A percentile compares a stretch with the other conserved stretches of the same genome.
These are phyloP conservation scores for Gypsophila paniculata DNA, from an alignment of 179 eudicot species.

Conservation along the genomic window DNA sequence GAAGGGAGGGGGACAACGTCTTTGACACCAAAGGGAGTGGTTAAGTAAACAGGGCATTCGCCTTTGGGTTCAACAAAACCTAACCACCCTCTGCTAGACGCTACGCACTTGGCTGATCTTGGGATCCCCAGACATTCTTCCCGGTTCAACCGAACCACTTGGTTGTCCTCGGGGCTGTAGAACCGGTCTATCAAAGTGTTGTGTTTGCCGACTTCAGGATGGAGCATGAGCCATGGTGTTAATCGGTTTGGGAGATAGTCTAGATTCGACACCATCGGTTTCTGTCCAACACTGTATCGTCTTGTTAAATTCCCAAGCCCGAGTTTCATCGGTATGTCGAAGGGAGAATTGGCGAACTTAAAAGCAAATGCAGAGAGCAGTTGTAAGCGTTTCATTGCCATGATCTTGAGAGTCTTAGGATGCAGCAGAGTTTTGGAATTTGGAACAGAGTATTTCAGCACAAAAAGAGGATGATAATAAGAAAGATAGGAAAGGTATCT, in stretches of 20 bases:
- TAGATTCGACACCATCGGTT: not conserved
- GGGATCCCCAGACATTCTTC: not conserved
- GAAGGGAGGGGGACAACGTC: not conserved
- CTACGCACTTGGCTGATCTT: not conserved
- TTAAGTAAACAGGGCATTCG: not conserved
- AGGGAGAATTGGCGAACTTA: not conserved
- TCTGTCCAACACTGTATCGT: not conserved
- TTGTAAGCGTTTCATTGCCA: not conserved
- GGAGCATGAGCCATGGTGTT: conserved; percentile 1
- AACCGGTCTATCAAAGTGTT: not conserved
- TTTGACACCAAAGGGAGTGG: not conserved
- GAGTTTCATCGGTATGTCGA: not conserved
- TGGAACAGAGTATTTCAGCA: too few relatives aligned
- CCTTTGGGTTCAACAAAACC: not conserved
- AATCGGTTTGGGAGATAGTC: not conserved
- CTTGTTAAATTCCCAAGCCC: not conserved
- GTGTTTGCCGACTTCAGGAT: not conserved
- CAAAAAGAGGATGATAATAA: too few relatives aligned
- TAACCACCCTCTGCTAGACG: not conserved
- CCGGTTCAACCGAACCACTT: not conserved
- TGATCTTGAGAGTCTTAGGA: not conserved
- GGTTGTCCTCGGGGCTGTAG: not conserved
- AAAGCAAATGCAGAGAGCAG: not conserved
- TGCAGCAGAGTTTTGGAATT: too few relatives aligned
- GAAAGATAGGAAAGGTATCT: too few relatives aligned